Base-by-base conservation (phyloP, 768 basidiomycete genomes). In the Candolleomyces aberdarensis region DNA sequence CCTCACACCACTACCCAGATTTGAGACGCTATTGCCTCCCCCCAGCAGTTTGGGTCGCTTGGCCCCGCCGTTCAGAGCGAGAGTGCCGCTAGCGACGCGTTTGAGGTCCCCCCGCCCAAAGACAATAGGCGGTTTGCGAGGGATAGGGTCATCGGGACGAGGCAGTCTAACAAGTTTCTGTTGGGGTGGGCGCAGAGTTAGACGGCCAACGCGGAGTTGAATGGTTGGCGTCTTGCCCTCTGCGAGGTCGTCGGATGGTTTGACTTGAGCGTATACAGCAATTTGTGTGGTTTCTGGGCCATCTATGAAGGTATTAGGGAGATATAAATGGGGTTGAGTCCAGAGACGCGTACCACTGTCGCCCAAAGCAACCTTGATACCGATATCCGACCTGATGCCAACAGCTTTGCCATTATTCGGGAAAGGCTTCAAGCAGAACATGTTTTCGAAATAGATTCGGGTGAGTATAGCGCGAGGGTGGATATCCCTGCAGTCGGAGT, bases 71-170 rank as follows among this genome's bases (percentile, higher is more conserved):
- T 65, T 32, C 29, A 65, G 29, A 9, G 48, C 31, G 1, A 59
- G 48, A 11, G 56, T 61, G 31, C 36, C 55, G 51, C 60, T 61
- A 5, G 43, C 53, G 13, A 56, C 59, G n/a, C 59, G 59, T 49
- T 60, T 56, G 14, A 56, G 40, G 54, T 56, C 54, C 3, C 52
- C 52, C 36, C 74, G 70, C 20, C 67, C 65, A 49, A 80, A 76
- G 50, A 75, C 63, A 49, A 76, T 58, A 7, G 89, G 87, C 0
- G 89, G 89, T 31, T 80, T 77, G 17, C 91, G 87, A 8, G 91
- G 91, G 5, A 86, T 90, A 0, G 89, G 91, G 62, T 92, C 91
- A 62, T 92, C 91, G 0, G 91, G 91, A 40, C 91, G 67, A 10
- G 78, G 70, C 15, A 71, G 56, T 56, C 70, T 72, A 39, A 60